A percentile compares a stretch with the other conserved stretches of the same genome.
Conservation (phyloP, 129 eudicot genomes). For the Gnaphalium uliginosum region DNA sequence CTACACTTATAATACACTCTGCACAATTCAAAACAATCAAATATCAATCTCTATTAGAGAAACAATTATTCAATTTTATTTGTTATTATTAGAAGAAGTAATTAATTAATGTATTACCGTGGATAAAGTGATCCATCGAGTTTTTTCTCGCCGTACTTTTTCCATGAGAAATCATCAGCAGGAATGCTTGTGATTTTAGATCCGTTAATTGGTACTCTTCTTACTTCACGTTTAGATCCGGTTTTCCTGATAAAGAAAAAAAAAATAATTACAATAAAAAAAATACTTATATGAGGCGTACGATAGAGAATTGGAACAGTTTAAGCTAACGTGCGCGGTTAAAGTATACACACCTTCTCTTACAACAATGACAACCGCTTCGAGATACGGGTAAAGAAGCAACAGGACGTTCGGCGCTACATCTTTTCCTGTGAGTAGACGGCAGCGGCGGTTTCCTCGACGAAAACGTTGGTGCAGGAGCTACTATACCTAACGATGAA, state of each 20-base stretch:
- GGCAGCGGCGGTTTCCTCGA: constrained; percentile 67
- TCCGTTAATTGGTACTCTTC: constrained; percentile 57
- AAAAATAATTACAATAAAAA: background rate
- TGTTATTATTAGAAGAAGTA: too few species aligned
- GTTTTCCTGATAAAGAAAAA: constrained; percentile 47
- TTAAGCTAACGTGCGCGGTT: constrained; percentile 22
- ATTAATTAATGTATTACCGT: constrained; percentile 41
- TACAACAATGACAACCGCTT: constrained; percentile 56
- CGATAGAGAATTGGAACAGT: background rate
- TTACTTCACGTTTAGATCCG: constrained; percentile 39
- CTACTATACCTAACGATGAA: constrained; percentile 33
- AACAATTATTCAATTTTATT: background rate
- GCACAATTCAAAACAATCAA: constrained; percentile 19
- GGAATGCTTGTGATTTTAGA: constrained; percentile 75
- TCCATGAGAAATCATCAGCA: constrained; percentile 79
- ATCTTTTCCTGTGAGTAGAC: constrained; percentile 50
- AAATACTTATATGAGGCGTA: constrained; percentile 9
- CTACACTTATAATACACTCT: constrained; percentile 85
- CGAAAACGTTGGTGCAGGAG: constrained; percentile 48
- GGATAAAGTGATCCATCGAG: constrained; percentile 68
- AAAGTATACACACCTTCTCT: constrained; percentile 48
- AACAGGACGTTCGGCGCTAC: constrained; percentile 41
- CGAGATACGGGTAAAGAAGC: constrained; percentile 27
- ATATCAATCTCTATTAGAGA: background rate
- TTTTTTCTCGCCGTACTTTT: constrained; percentile 77